A percentile compares a stretch with the other conserved stretches of the same genome.
These are phyloP conservation scores for Alternaria hordeiaustralica DNA, from an alignment of 2,329 filamentous ascomycete species.

Conservation along the genomic window DNA sequence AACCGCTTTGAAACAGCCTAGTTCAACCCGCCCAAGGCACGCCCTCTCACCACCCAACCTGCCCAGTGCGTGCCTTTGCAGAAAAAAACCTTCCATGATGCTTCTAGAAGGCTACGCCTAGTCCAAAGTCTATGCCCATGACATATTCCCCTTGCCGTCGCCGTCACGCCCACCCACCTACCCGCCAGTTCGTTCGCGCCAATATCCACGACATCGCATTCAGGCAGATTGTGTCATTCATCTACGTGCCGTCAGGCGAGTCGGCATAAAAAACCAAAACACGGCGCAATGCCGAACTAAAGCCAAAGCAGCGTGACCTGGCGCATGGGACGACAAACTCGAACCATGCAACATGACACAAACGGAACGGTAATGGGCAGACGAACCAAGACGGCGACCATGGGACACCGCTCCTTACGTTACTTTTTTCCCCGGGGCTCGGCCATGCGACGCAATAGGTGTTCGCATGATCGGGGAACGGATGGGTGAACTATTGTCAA, in stretches of 20 bases:
- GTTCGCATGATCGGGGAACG: constrained; percentile 20
- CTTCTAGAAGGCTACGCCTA: constrained; percentile 20
- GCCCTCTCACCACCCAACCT: constrained; percentile 3
- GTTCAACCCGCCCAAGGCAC: constrained; percentile 5
- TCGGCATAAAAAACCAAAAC: constrained; percentile 20
- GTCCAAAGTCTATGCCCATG: constrained; percentile 4
- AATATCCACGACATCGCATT: constrained; percentile 13
- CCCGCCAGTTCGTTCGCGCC: constrained; percentile 12
- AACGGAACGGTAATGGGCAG: constrained; percentile 4
- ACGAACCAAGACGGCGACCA: constrained; percentile 3
- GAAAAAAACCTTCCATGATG: constrained; percentile 12
- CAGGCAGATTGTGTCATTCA: constrained; percentile 17
- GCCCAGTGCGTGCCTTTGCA: background rate
- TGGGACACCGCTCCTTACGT: background rate
- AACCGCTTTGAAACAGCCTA: constrained; percentile 26
- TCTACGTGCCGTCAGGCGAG: background rate
- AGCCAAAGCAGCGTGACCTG: constrained; percentile 16
- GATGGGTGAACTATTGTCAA: constrained; percentile 38
- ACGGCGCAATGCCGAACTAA: constrained; percentile 12
- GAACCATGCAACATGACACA: constrained; percentile 21
- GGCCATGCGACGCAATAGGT: constrained; percentile 8
- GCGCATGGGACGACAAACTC: constrained; percentile 11
- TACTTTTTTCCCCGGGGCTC: constrained; percentile 18
- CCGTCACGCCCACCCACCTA: constrained; percentile 11
- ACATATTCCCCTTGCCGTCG: background rate